Evolutionary conservation across 2,329 filamentous ascomycete species (phyloP).

Genomic region (Aspergillus neotritici): DNA sequence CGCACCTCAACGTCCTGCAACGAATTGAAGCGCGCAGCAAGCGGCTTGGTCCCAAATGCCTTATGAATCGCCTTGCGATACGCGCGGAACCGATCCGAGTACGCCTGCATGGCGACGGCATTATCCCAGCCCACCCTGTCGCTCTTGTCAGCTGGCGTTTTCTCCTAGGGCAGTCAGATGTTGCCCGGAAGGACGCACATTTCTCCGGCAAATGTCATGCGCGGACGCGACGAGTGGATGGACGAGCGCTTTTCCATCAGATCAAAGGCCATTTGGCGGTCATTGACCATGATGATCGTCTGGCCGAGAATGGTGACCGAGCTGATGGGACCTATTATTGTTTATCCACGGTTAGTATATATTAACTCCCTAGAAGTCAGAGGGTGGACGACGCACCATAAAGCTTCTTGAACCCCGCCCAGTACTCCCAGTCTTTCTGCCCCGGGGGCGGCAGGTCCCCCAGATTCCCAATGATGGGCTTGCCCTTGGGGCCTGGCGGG

Average conservation of each 20-base stretch:
- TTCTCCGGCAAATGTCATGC: slow-evolving; percentile 23
- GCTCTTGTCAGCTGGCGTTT: background rate
- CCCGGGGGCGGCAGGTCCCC: slow-evolving; percentile 40
- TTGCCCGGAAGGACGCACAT: slow-evolving; percentile 27
- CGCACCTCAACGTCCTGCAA: slow-evolving; percentile 43
- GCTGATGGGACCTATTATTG: slow-evolving; percentile 25
- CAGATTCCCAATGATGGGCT: slow-evolving; percentile 47
- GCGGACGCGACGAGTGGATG: slow-evolving; percentile 23
- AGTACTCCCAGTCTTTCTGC: slow-evolving; percentile 35
- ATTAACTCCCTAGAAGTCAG: background rate
- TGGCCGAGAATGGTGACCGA: slow-evolving; percentile 29
- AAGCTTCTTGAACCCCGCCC: slow-evolving; percentile 37
- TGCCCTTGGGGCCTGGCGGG: slow-evolving; percentile 46
- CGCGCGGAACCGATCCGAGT: slow-evolving; percentile 32
- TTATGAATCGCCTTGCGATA: slow-evolving; percentile 43
- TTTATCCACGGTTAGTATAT: background rate
- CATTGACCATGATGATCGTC: slow-evolving; percentile 31
- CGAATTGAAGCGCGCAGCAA: slow-evolving; percentile 34
- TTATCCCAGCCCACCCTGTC: slow-evolving; percentile 35
- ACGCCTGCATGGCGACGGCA: slow-evolving; percentile 28
- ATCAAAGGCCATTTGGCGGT: slow-evolving; percentile 23
- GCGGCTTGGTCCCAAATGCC: slow-evolving; percentile 41
- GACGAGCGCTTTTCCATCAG: slow-evolving; percentile 29
- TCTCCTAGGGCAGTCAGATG: background rate
- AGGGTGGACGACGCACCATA: slow-evolving; percentile 20